Percentiles rank a stretch among this genome's conserved stretches.
These are phyloP conservation scores for Avena insularis DNA, from an alignment of 176 grass and related monocot species.

Conservation along the genomic window DNA sequence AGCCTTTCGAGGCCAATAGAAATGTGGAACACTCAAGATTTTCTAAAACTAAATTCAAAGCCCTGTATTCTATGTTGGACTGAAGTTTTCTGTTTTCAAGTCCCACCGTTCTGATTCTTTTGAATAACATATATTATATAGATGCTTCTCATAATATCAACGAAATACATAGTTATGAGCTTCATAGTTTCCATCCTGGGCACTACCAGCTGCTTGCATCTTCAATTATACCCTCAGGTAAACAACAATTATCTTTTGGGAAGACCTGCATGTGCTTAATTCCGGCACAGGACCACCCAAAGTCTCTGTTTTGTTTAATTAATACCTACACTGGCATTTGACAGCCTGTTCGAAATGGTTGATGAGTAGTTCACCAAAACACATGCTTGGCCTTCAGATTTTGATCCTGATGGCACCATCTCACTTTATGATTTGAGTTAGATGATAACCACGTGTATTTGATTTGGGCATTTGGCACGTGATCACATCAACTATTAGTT, in stretches of 20 bases:
- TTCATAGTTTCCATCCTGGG: neutral
- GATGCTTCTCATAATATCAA: neutral
- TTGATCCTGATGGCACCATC: neutral
- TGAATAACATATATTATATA: neutral
- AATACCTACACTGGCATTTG: conserved; percentile 16
- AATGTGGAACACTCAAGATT: conserved; percentile 17
- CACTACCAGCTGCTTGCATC: neutral
- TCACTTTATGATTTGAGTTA: conserved; percentile 28
- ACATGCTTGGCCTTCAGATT: neutral
- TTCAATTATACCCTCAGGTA: neutral
- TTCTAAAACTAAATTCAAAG: conserved; percentile 7
- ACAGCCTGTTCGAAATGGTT: conserved; percentile 11
- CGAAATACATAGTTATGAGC: conserved; percentile 2
- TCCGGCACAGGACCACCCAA: neutral
- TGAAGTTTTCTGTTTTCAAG: conserved; percentile 16
- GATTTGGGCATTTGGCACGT: conserved; percentile 7
- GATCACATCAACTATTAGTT: neutral
- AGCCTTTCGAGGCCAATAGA: neutral
- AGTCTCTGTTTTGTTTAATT: neutral
- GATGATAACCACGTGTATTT: conserved; percentile 5
- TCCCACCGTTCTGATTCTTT: neutral
- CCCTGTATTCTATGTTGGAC: conserved; percentile 11
- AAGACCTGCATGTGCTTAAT: neutral
- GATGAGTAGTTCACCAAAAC: conserved; percentile 6
- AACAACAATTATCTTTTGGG: conserved; percentile 2